Base-by-base conservation (phyloP, 2,329 filamentous ascomycete genomes). In the Nemania sp. region DNA sequence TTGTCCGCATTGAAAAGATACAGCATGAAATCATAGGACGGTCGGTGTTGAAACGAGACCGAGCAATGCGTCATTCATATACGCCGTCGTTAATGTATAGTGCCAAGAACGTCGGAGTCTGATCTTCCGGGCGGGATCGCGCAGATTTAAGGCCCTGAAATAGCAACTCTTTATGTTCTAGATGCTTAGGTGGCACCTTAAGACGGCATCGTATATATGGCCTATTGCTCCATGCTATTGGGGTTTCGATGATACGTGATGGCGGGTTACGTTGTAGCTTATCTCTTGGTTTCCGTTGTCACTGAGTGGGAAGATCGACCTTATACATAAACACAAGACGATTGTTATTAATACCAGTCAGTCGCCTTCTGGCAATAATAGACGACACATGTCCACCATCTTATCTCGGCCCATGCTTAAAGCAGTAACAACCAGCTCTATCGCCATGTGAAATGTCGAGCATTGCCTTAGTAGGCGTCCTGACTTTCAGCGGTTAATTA, bases 401-500 rank as follows among this genome's bases (percentile, higher is more conserved):
- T 54, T 18, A 35, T 13, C n/a, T 35, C 51, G 29, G 15, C 15
- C 27, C 5, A 11, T 27, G 8, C 2, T 27, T 35, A 15, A 24
- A 54, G 20, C 24, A 1, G 43, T 47, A 10, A 22, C 11, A 22
- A 8, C 18, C n/a, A 3, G 43, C 11, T 47, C 20, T 22, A 15
- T 29, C 49, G 22, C 49, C 10, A 10, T 38, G 20, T 29, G 6
- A 35, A 20, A 43, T 20, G 32, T 53, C 38, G n/a, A 52, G 41
- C 41, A 13, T 45, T 22, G 20, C 60, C 47, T 10, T n/a, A 8
- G 24, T 41, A 35, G 52, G 24, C 18, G 35, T 8, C 15, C 65
- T 35, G 18, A 13, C 18, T n/a, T 53, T 27, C 6, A 22, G 29
- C 62, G 62, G 66, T 64, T 65, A 68, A 68, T 65, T 62, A 29